These are phyloP conservation scores for Comarum palustre DNA, from an alignment of 306 rosid species.

Conservation along the genomic window DNA sequence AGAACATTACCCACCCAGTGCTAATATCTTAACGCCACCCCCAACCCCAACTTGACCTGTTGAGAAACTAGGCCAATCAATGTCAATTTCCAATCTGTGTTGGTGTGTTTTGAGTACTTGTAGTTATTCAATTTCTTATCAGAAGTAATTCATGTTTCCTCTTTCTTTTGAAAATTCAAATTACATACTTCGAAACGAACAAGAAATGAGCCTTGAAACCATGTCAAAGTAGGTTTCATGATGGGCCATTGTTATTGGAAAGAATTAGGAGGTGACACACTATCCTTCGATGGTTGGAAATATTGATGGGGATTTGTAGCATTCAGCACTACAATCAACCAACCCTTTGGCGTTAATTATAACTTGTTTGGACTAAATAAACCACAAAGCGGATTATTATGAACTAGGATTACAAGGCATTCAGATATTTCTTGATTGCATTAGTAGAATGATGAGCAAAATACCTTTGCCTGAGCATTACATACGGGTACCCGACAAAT, in stretches of 20 bases:
- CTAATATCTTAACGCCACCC: not conserved
- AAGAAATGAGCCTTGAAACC: too few relatives aligned
- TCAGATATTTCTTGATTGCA: slow-evolving; percentile 52
- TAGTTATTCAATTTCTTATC: not conserved
- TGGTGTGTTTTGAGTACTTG: not conserved
- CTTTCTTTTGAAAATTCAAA: too few relatives aligned
- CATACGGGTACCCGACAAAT: slow-evolving; percentile 80
- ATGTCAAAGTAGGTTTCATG: not conserved
- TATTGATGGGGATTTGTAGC: not conserved
- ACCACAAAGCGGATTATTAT: not conserved
- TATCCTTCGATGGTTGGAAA: not conserved
- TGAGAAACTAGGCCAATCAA: not conserved
- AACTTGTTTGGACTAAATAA: not conserved
- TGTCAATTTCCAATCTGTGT: not conserved
- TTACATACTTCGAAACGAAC: too few relatives aligned
- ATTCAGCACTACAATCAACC: not conserved
- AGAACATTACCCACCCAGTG: not conserved
- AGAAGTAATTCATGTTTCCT: not conserved
- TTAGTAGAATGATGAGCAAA: slow-evolving; percentile 76
- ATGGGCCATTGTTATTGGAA: not conserved
- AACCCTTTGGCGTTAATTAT: not conserved
- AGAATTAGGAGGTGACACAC: not conserved
- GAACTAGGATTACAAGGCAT: slow-evolving; percentile 38
- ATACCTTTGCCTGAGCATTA: slow-evolving; percentile 69
- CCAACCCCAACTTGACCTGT: not conserved